Evolutionary conservation across 768 basidiomycete species (phyloP).

Genomic region (Zangia roseola): DNA sequence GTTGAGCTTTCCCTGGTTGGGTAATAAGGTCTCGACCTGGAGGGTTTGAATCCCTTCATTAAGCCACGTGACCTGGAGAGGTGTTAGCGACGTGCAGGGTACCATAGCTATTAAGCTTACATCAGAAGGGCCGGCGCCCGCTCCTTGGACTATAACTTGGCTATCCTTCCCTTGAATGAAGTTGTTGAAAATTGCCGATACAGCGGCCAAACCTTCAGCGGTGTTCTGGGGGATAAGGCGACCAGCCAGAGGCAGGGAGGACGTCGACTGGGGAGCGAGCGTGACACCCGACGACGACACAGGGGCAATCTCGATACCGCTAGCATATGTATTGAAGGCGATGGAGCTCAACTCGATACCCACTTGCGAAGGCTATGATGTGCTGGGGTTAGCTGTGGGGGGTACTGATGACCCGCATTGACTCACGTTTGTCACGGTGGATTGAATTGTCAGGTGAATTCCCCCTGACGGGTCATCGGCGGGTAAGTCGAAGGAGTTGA

Average conservation of each 20-base stretch:
- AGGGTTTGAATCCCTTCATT: slow-evolving; percentile 69
- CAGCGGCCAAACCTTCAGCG: slow-evolving; percentile 49
- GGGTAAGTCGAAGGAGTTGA: slow-evolving; percentile 69
- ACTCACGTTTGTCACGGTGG: slow-evolving; percentile 57
- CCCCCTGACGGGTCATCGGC: slow-evolving; percentile 70
- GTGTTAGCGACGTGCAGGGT: slow-evolving; percentile 3
- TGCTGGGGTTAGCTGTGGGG: slow-evolving; percentile 7
- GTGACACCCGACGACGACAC: slow-evolving; percentile 51
- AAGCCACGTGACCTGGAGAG: slow-evolving; percentile 61
- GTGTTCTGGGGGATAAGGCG: slow-evolving; percentile 63
- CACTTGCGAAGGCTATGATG: slow-evolving; percentile 65
- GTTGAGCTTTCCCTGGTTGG: slow-evolving; percentile 57
- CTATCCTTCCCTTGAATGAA: slow-evolving; percentile 69
- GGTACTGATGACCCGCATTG: background rate
- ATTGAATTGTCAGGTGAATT: slow-evolving; percentile 63
- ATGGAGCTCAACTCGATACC: slow-evolving; percentile 63
- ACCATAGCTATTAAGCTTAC: slow-evolving; percentile 34
- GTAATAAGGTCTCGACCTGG: slow-evolving; percentile 55
- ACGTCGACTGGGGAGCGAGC: slow-evolving; percentile 52
- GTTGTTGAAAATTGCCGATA: slow-evolving; percentile 68
- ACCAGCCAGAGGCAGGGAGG: slow-evolving; percentile 54
- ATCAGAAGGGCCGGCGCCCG: slow-evolving; percentile 53
- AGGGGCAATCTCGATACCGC: slow-evolving; percentile 55
- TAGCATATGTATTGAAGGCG: slow-evolving; percentile 58
- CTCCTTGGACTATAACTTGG: slow-evolving; percentile 55